Evolutionary conservation across 1,284 basidiomycete species (phyloP), one percentile per base, ranked within the genome.

Genomic region (Neolentinus lepideus): DNA sequence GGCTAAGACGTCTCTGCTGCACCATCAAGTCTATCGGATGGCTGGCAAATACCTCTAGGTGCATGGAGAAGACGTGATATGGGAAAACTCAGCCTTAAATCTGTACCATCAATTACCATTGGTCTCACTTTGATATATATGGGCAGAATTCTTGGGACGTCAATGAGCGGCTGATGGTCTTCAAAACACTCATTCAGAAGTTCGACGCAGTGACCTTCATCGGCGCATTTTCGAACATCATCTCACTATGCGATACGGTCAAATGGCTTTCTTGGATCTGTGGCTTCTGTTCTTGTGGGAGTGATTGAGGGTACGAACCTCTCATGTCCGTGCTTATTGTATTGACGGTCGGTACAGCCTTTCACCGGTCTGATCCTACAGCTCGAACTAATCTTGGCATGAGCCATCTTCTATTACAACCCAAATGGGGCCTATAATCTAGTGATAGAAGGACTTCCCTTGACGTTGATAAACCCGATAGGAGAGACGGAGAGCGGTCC

Each of bases 281-380:
- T 69, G 69, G 57, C 85, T 0, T 26, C 54, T 0, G 60, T 72
- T 10, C 78, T 85, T 26, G 70, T 86, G 25, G 92, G 92, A 61
- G 92, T 96, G 66, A 88, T 96, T 61, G 81, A 88, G 76, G 90
- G 90, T 78, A 81, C n/a, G n/a, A n/a, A n/a, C n/a, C n/a, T n/a
- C n/a, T n/a, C n/a, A n/a, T n/a, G n/a, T n/a, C n/a, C n/a, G n/a
- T n/a, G n/a, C n/a, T n/a, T n/a, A n/a, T n/a, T n/a, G n/a, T n/a
- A n/a, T n/a, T n/a, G n/a, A n/a, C n/a, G n/a, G n/a, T n/a, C n/a
- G n/a, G n/a, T n/a, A n/a, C n/a, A n/a, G n/a, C n/a, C n/a, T n/a
- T n/a, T n/a, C n/a, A n/a, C n/a, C n/a, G n/a, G n/a, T n/a, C n/a
- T n/a, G n/a, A n/a, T n/a, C n/a, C n/a, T n/a, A n/a, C n/a, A n/a